A percentile compares a stretch with the other conserved stretches of the same genome.
These are phyloP conservation scores for Whalleya microplaca DNA, from an alignment of 2,329 filamentous ascomycete genomes.

Conservation along the genomic window DNA sequence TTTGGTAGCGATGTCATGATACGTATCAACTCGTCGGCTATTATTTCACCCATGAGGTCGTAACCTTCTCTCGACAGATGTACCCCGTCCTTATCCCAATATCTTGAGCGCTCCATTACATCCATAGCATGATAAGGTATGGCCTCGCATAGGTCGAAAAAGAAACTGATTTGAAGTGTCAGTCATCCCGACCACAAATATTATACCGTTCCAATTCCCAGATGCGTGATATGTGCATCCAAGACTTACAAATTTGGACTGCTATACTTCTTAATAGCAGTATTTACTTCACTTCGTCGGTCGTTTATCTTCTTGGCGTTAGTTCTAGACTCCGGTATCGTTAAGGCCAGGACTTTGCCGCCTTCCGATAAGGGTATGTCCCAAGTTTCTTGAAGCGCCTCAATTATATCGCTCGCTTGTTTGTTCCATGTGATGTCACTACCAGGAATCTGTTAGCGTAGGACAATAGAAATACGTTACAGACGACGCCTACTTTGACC, in stretches of 20 bases:
- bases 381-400: constrained; percentile 2
- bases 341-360: constrained; percentile 5
- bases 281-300: constrained; percentile 1
- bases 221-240: too few relatives aligned
- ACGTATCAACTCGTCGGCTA: constrained; percentile 1
- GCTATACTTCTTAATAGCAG: not conserved
- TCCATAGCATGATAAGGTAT: constrained; percentile 9
- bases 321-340: constrained; percentile 5
- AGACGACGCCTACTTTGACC: constrained; percentile 2
- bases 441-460: not conserved
- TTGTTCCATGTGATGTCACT: constrained; percentile 10
- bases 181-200: not conserved
- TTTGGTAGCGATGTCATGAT: not conserved
- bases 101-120: not conserved
- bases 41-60: constrained; percentile 7
- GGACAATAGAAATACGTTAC: not conserved
- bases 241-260: constrained; percentile 1
- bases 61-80: constrained; percentile 7
- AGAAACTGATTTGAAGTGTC: not conserved
- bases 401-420: not conserved
- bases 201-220: not conserved
- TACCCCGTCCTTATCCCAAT: constrained; percentile 9
- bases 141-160: constrained; percentile 4
- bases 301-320: constrained; percentile 1
- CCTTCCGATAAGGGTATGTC: constrained; percentile 4